A percentile compares a stretch with the other conserved stretches of the same genome.
Evolutionary conservation across 306 rosid genomes (phyloP).

Genomic region (Arachis stenosperma): DNA sequence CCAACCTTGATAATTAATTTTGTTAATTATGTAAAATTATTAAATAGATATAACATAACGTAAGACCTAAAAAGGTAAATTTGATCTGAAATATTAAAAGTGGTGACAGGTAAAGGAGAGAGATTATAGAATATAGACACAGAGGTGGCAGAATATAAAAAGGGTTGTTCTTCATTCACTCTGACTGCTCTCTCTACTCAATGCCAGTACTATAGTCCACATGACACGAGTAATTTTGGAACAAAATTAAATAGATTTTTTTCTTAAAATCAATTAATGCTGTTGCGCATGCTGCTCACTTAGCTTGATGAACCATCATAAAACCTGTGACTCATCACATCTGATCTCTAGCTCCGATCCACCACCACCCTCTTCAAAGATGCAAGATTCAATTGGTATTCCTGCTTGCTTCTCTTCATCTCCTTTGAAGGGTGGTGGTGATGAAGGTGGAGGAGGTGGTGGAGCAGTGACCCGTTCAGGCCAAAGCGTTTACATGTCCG

Average conservation of each 20-base stretch:
- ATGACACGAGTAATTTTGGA: slow-evolving; percentile 42
- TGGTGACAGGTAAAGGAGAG: slow-evolving; percentile 51
- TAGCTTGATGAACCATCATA: no score
- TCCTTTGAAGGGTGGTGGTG: background rate
- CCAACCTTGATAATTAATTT: no score
- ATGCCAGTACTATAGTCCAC: slow-evolving; percentile 51
- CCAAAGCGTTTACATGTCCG: slow-evolving; percentile 75
- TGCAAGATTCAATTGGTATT: slow-evolving; percentile 79
- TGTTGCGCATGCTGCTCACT: background rate
- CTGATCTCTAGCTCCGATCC: no score
- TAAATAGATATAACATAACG: slow-evolving; percentile 17
- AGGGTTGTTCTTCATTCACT: slow-evolving; percentile 50
- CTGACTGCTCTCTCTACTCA: slow-evolving; percentile 51
- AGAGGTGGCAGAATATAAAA: slow-evolving; percentile 53
- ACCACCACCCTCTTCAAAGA: background rate
- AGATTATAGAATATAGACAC: background rate
- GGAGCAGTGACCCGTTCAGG: slow-evolving; percentile 71
- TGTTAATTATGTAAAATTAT: no score
- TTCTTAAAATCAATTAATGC: slow-evolving; percentile 47
- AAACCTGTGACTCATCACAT: no score
- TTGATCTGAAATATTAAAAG: slow-evolving; percentile 19
- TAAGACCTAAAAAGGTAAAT: slow-evolving; percentile 31
- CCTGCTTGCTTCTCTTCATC: slow-evolving; percentile 76
- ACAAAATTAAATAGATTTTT: slow-evolving; percentile 42
- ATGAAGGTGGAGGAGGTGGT: slow-evolving; percentile 55